Percentiles rank a stretch among this genome's conserved stretches.
Evolutionary conservation across 2,329 filamentous ascomycete species (phyloP).

Genomic region (Alternaria sp.): DNA sequence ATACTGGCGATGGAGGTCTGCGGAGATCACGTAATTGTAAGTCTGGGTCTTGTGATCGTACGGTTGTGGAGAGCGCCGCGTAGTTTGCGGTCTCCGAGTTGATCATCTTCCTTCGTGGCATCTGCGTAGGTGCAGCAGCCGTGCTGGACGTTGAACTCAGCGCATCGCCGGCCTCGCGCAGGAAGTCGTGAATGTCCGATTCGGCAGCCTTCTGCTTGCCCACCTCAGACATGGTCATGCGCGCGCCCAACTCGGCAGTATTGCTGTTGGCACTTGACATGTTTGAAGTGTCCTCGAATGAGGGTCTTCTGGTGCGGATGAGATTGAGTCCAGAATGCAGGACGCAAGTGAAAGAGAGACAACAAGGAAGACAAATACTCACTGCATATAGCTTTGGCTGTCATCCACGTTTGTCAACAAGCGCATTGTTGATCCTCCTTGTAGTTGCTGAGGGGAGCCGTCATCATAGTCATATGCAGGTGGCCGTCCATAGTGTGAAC

Average conservation of each 20-base stretch:
- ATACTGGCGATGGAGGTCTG: constrained; percentile 52
- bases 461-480: constrained; percentile 58
- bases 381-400: constrained; percentile 52
- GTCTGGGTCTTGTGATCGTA: constrained; percentile 40
- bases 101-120: constrained; percentile 37
- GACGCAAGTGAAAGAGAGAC: constrained; percentile 36
- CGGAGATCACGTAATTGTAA: constrained; percentile 47
- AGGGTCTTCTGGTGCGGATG: constrained; percentile 36
- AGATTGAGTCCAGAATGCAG: constrained; percentile 32
- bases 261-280: constrained; percentile 46
- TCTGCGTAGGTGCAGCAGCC: constrained; percentile 23
- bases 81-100: constrained; percentile 33
- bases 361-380: constrained; percentile 46
- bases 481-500: constrained; percentile 51
- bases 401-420: constrained; percentile 59
- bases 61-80: constrained; percentile 27
- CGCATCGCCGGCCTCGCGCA: constrained; percentile 52
- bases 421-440: constrained; percentile 58
- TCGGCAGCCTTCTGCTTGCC: constrained; percentile 45
- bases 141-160: constrained; percentile 29
- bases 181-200: constrained; percentile 54
- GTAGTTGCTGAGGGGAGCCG: constrained; percentile 42
- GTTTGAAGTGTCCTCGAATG: constrained; percentile 43
- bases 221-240: constrained; percentile 35
- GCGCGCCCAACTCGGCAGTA: constrained; percentile 43